phyloP scores from a whole-genome alignment of 352 stramenopile species.

The Globisporangium emineosum region DNA sequence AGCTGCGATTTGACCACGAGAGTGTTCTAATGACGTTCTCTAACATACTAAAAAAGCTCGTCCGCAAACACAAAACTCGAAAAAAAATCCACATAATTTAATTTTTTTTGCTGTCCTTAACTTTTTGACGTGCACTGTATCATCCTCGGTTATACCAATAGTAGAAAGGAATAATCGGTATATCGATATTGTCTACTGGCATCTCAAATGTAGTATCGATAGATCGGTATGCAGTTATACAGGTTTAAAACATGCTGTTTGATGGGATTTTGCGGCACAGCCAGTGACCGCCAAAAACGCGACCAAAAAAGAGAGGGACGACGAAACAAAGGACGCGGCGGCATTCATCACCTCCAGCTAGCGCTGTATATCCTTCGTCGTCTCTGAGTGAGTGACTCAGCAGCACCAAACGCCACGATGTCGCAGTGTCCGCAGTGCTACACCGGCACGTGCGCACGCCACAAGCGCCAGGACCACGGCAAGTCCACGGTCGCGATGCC shows the following conservation, averaged over 20 bases:
- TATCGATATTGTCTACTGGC: no score
- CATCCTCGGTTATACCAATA: no score
- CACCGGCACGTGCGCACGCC: slow-evolving; percentile 67
- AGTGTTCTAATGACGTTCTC: no score
- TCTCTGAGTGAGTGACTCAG: background rate
- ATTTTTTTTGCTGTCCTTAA: no score
- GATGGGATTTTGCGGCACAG: background rate
- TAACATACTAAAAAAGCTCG: no score
- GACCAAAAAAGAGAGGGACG: background rate
- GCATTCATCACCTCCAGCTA: background rate
- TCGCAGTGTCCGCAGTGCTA: slow-evolving; percentile 80
- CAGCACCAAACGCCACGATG: slow-evolving; percentile 25
- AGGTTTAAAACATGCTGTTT: background rate
- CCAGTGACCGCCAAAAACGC: background rate
- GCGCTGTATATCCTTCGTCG: background rate
- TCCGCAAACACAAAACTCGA: no score
- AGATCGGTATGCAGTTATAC: background rate
- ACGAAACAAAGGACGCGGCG: background rate
- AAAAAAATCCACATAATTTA: no score
- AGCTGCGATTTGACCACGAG: no score
- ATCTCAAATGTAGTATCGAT: background rate
- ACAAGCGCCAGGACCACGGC: slow-evolving; percentile 59
- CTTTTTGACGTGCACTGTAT: no score
- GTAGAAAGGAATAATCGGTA: no score
- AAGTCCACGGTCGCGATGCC: slow-evolving; percentile 43